Evolutionary conservation across 306 rosid genomes (phyloP).

Genomic region (Vigna unguiculata): DNA sequence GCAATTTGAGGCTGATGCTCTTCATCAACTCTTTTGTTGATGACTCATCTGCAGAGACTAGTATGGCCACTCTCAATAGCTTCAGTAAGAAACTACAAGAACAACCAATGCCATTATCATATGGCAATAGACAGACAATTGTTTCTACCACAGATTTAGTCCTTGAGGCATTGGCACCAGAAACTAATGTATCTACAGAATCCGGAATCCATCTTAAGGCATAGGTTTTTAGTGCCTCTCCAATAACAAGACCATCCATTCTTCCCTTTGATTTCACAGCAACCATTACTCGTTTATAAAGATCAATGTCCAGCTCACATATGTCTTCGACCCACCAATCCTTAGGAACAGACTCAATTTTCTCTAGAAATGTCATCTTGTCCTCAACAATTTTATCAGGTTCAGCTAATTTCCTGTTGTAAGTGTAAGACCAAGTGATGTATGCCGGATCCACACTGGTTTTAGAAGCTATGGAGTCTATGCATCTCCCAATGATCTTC

Average conservation of each 20-base stretch:
- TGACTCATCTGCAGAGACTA: slow-evolving; percentile 76
- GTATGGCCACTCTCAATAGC: slow-evolving; percentile 79
- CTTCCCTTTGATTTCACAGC: slow-evolving; percentile 80
- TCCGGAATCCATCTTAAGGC: slow-evolving; percentile 90
- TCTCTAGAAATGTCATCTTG: slow-evolving; percentile 54
- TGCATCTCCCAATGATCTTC: slow-evolving; percentile 89
- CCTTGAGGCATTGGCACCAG: slow-evolving; percentile 69
- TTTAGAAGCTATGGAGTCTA: slow-evolving; percentile 93
- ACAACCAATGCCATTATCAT: slow-evolving; percentile 69
- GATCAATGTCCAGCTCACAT: slow-evolving; percentile 85
- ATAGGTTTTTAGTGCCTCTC: slow-evolving; percentile 72
- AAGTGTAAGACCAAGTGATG: slow-evolving; percentile 94
- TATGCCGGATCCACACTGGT: slow-evolving; percentile 83
- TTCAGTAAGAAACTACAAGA: slow-evolving; percentile 87
- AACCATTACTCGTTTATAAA: slow-evolving; percentile 71
- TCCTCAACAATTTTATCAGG: slow-evolving; percentile 67
- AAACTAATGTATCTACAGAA: slow-evolving; percentile 81
- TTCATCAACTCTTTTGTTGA: slow-evolving; percentile 69
- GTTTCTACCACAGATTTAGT: slow-evolving; percentile 86
- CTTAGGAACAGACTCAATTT: slow-evolving; percentile 69
- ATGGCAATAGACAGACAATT: slow-evolving; percentile 75
- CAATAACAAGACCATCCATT: slow-evolving; percentile 78
- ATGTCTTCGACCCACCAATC: slow-evolving; percentile 99
- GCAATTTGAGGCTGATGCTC: slow-evolving; percentile 71
- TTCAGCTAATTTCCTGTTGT: slow-evolving; percentile 74